A percentile compares a stretch with the other conserved stretches of the same genome.
phyloP scores from a whole-genome alignment of 345 rosid genomes.

The Pelargonium nanum region DNA sequence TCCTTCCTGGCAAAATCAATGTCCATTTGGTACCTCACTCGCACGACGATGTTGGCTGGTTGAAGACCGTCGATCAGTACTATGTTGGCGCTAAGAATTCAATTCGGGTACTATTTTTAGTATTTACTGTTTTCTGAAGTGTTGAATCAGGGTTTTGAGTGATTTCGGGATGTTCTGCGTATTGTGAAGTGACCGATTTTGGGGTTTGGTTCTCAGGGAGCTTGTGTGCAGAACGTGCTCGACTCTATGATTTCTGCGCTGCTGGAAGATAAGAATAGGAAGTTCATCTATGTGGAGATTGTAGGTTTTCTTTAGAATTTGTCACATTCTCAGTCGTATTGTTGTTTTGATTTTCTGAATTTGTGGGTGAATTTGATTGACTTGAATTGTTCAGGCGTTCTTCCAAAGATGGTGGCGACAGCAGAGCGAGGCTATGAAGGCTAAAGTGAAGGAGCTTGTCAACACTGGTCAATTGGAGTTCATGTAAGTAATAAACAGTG shows the following conservation, averaged over 20 bases:
- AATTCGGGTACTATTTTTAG: conserved; percentile 44
- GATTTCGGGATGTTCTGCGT: conserved; percentile 1
- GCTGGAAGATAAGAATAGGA: conserved; percentile 72
- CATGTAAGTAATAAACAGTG: conserved; percentile 34
- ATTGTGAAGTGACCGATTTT: conserved; percentile 8
- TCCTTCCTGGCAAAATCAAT: conserved; percentile 62
- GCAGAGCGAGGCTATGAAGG: conserved; percentile 62
- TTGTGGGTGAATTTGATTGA: not conserved
- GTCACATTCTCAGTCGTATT: not conserved
- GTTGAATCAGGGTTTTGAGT: not conserved
- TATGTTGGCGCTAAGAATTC: conserved; percentile 82
- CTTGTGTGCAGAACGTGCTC: conserved; percentile 85
- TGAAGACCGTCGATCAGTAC: conserved; percentile 95
- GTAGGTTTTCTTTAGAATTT: conserved; percentile 18
- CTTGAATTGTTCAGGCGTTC: conserved; percentile 46
- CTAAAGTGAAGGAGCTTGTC: conserved; percentile 70
- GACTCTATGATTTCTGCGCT: conserved; percentile 80
- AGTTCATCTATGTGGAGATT: conserved; percentile 84
- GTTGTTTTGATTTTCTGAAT: not conserved
- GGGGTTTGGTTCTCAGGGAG: conserved; percentile 42
- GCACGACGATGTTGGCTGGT: conserved; percentile 95
- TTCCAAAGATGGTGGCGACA: conserved; percentile 98
- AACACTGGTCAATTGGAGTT: conserved; percentile 82
- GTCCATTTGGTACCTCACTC: conserved; percentile 95
- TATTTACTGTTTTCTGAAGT: not conserved